Conservation (phyloP, 2,329 filamentous ascomycete species). For the Chrysoporthe austroafricana region DNA sequence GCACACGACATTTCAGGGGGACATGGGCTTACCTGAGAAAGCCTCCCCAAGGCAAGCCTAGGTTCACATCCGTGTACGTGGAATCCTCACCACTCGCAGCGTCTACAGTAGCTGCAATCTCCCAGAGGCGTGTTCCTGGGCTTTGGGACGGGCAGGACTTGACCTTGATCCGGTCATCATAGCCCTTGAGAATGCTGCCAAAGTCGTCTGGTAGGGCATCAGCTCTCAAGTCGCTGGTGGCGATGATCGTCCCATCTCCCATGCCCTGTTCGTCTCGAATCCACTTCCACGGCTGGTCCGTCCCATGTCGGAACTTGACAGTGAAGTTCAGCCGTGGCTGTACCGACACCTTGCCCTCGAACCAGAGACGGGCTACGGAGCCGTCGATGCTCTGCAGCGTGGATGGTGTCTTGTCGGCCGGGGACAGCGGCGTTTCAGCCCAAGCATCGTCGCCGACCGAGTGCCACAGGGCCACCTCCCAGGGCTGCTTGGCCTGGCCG, state of each 20-base stretch:
- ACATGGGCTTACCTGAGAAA: conserved; percentile 52
- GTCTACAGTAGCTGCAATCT: conserved; percentile 60
- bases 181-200: conserved; percentile 57
- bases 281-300: conserved; percentile 69
- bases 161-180: conserved; percentile 61
- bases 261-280: conserved; percentile 65
- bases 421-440: conserved; percentile 54
- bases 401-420: conserved; percentile 45
- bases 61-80: conserved; percentile 54
- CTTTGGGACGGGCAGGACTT: conserved; percentile 65
- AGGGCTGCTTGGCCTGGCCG: conserved; percentile 58
- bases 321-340: conserved; percentile 65
- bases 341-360: conserved; percentile 54
- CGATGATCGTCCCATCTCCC: conserved; percentile 65
- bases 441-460: conserved; percentile 53
- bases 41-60: conserved; percentile 66
- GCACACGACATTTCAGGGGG: neutral
- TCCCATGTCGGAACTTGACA: conserved; percentile 65
- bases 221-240: conserved; percentile 44
- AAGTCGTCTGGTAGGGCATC: conserved; percentile 46
- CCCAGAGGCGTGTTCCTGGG: conserved; percentile 72
- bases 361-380: conserved; percentile 54
- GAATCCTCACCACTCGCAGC: conserved; percentile 62
- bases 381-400: conserved; percentile 50
- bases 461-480: conserved; percentile 79